A percentile compares a stretch with the other conserved stretches of the same genome.
Conservation (phyloP, 768 basidiomycete species). For the Exidia glandulosa region DNA sequence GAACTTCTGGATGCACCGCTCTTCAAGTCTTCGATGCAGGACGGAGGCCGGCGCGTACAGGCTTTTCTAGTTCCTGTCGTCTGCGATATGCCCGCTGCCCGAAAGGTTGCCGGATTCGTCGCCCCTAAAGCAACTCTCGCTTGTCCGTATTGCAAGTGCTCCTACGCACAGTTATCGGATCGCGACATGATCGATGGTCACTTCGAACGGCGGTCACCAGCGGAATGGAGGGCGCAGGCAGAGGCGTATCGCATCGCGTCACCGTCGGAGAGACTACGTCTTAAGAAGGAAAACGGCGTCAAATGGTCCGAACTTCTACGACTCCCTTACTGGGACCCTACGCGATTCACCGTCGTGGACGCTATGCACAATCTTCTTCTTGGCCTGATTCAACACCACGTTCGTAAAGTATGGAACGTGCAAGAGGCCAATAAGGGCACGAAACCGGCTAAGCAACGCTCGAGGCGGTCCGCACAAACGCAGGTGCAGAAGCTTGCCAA, state of each 20-base stretch:
- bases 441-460: not conserved
- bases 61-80: slow-evolving; percentile 19
- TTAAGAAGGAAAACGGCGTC: slow-evolving; percentile 15
- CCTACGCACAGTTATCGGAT: not conserved
- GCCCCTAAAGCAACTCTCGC: slow-evolving; percentile 7
- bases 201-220: not conserved
- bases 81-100: slow-evolving; percentile 26
- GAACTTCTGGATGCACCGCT: slow-evolving; percentile 13
- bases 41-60: slow-evolving; percentile 8
- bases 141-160: slow-evolving; percentile 7
- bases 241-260: slow-evolving; percentile 14
- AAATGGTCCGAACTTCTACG: slow-evolving; percentile 19
- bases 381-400: slow-evolving; percentile 1
- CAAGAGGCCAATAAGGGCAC: not conserved
- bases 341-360: slow-evolving; percentile 18
- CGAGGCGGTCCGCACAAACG: not conserved
- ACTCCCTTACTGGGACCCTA: slow-evolving; percentile 27
- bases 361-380: slow-evolving; percentile 29
- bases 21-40: slow-evolving; percentile 10
- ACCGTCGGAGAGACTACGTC: slow-evolving; percentile 4
- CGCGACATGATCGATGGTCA: not conserved
- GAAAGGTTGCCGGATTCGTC: slow-evolving; percentile 12
- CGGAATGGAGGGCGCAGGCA: slow-evolving; percentile 3
- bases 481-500: not conserved
- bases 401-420: not conserved